phyloP scores from a whole-genome alignment of 2,329 filamentous ascomycete genomes.

The Trematosphaeria pertusa region DNA sequence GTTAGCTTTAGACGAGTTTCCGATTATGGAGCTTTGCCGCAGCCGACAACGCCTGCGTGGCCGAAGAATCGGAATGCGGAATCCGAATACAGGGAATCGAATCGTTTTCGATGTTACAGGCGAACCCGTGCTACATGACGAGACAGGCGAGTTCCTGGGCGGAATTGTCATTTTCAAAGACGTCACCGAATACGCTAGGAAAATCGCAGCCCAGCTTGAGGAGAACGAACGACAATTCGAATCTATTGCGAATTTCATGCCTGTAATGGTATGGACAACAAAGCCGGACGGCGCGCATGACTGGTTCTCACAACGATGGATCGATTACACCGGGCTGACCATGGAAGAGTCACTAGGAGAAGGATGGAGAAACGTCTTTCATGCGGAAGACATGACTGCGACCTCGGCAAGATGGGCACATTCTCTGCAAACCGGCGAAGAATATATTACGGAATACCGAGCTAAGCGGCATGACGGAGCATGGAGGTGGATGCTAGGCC shows the following conservation, averaged over 20 bases:
- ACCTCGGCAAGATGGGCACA: constrained; percentile 65
- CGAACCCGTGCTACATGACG: constrained; percentile 70
- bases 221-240: constrained; percentile 77
- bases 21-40: constrained; percentile 69
- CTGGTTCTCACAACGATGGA: constrained; percentile 81
- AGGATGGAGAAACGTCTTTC: constrained; percentile 70
- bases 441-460: constrained; percentile 75
- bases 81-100: constrained; percentile 59
- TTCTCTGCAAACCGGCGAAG: constrained; percentile 68
- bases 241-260: constrained; percentile 72
- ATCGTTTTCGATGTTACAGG: constrained; percentile 71
- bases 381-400: constrained; percentile 71
- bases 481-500: constrained; percentile 80
- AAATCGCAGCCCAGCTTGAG: constrained; percentile 72
- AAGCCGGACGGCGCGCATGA: constrained; percentile 70
- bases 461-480: constrained; percentile 70
- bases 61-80: constrained; percentile 67
- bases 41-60: constrained; percentile 67
- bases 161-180: constrained; percentile 76
- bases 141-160: constrained; percentile 74
- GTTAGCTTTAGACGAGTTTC: constrained; percentile 67
- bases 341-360: constrained; percentile 67
- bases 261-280: constrained; percentile 73
- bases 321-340: constrained; percentile 73
- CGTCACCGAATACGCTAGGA: constrained; percentile 72